Conservation (phyloP, 2,329 filamentous ascomycete species). For the Pseudopyricularia cyperi region DNA sequence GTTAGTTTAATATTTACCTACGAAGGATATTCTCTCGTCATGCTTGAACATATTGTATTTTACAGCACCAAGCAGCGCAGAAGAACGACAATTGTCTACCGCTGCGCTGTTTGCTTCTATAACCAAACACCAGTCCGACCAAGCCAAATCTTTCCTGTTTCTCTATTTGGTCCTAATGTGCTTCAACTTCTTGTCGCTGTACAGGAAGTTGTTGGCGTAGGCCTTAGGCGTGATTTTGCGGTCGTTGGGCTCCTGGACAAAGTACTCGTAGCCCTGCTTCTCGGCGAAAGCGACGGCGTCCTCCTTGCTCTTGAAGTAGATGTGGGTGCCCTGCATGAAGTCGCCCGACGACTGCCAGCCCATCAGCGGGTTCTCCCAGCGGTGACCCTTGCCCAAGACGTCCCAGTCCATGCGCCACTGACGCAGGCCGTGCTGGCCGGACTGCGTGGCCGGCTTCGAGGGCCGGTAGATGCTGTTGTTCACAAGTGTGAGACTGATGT, state of each 20-base stretch:
- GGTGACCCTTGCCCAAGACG: conserved; percentile 76
- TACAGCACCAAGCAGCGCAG: neutral
- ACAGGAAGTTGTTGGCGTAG: conserved; percentile 93
- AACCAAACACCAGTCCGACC: neutral
- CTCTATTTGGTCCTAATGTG: conserved; percentile 64
- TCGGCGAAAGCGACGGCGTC: conserved; percentile 91
- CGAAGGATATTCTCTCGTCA: no score
- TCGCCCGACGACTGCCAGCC: conserved; percentile 97
- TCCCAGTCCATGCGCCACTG: conserved; percentile 99
- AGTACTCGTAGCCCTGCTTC: conserved; percentile 99
- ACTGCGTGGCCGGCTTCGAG: conserved; percentile 90
- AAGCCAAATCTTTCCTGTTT: conserved; percentile 3
- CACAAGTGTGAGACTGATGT: neutral
- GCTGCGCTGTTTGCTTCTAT: neutral
- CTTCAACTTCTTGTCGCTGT: conserved; percentile 78
- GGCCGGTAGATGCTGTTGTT: conserved; percentile 72
- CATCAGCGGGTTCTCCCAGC: conserved; percentile 98
- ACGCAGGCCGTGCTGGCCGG: conserved; percentile 70
- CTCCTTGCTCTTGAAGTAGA: conserved; percentile 87
- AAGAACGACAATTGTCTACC: neutral
- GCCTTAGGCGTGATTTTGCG: conserved; percentile 80
- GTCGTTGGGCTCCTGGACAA: conserved; percentile 90
- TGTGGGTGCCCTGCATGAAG: conserved; percentile 83
- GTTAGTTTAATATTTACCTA: no score
- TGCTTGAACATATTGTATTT: neutral